Evolutionary conservation across 225 moss, liverwort and hornwort genomes (phyloP).

Genomic region (Climacium dendroides): DNA sequence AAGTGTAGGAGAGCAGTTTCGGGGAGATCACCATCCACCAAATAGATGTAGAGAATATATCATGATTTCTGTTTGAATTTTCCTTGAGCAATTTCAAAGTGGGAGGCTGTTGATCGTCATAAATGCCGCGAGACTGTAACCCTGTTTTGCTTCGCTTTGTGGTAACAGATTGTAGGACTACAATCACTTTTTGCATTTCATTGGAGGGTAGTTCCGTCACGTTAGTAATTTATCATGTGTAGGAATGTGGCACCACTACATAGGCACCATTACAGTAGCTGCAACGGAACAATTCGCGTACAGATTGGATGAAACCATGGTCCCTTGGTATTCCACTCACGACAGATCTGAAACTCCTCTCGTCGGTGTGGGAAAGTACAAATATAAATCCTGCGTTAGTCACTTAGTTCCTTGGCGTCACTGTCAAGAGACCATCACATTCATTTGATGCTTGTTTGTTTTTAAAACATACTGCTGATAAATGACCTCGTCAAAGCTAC

Average conservation of each 20-base stretch:
- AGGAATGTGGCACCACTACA: too few relatives aligned
- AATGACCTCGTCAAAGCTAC: not conserved
- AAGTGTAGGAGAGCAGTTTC: too few relatives aligned
- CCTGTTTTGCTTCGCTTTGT: not conserved
- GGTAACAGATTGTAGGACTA: too few relatives aligned
- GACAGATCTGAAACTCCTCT: not conserved
- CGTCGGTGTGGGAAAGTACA: not conserved
- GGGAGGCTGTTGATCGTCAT: too few relatives aligned
- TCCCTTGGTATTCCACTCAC: not conserved
- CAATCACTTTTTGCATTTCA: not conserved
- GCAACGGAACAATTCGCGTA: not conserved
- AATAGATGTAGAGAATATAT: not conserved
- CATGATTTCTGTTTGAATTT: not conserved
- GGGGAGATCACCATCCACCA: not conserved
- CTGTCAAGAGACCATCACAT: not conserved
- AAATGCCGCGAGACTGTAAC: not conserved
- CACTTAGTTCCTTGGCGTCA: not conserved
- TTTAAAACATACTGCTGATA: not conserved
- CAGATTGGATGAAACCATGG: not conserved
- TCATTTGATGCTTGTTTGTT: too few relatives aligned
- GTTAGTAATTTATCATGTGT: not conserved
- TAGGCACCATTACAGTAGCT: not conserved
- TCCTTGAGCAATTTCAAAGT: not conserved
- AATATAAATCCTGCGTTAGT: too few relatives aligned
- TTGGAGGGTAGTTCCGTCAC: too few relatives aligned